Conservation (phyloP, 2,329 filamentous ascomycete genomes). For the Xylaria sp. region DNA sequence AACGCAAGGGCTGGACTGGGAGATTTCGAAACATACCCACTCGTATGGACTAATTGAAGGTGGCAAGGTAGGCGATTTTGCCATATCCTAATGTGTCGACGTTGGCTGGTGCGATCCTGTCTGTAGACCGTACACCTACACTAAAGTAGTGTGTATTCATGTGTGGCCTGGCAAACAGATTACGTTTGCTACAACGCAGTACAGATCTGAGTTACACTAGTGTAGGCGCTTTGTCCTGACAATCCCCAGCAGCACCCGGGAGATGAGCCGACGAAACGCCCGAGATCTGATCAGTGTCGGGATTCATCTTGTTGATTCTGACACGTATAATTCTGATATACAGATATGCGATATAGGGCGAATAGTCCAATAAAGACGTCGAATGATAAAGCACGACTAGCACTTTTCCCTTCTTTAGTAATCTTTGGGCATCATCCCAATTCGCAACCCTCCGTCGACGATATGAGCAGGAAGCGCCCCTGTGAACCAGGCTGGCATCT, state of each 20-base stretch:
- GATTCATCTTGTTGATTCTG: conserved; percentile 8
- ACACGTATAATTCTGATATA: conserved; percentile 12
- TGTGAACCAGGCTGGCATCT: conserved; percentile 34
- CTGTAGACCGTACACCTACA: neutral
- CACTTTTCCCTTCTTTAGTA: conserved; percentile 32
- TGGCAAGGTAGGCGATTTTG: neutral
- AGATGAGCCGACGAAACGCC: conserved; percentile 32
- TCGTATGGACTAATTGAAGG: neutral
- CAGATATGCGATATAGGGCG: neutral
- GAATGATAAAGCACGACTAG: conserved; percentile 8
- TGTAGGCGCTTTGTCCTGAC: conserved; percentile 2
- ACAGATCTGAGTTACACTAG: neutral
- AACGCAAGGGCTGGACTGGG: neutral
- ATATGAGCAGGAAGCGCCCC: conserved; percentile 22
- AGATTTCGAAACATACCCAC: conserved; percentile 14
- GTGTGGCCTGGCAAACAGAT: neutral
- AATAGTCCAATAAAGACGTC: neutral
- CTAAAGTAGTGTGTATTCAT: neutral
- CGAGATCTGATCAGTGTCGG: conserved; percentile 1
- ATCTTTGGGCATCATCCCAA: conserved; percentile 20
- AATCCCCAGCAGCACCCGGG: conserved; percentile 21
- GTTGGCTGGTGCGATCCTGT: neutral
- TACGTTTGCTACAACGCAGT: neutral
- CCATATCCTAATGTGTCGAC: neutral
- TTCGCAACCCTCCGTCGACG: conserved; percentile 23